Evolutionary conservation across 2,329 filamentous ascomycete genomes (phyloP), one percentile per base, ranked within the genome.

Genomic region (Zymoseptoria ardabiliae): DNA sequence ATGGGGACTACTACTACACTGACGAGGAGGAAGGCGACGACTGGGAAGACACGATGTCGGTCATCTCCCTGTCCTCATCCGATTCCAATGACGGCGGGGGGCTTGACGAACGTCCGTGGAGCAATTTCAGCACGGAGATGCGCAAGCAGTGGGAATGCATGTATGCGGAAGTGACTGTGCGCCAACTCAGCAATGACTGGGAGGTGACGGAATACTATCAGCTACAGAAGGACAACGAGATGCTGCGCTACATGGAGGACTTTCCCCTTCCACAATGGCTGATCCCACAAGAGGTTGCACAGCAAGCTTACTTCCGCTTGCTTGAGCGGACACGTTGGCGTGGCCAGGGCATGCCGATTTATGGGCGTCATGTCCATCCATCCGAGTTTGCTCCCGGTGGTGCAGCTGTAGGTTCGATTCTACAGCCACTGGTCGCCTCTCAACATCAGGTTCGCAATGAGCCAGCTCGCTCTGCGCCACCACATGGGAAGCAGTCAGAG

Each of bases 181-280:
- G 52, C 30, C 61, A 65, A 2, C 54, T 70, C 22, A 45, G 60
- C 30, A 62, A 63, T n/a, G 62, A 54, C 54, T 71, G 66, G 68
- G 61, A 63, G 11, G 41, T 58, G 22, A 71, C 70, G 4, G 70
- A 72, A 54, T 61, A 63, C 20, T 70, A 70, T 55, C 68, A 70
- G 58, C 57, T 55, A 11, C 55, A 65, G 30, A 66, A 69, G 48
- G 69, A 70, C 58, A 54, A 60, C n/a, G 66, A 69, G 54, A 69
- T 70, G 64, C 54, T 67, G 20, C 58, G 59, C 17, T 72, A 72
- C 59, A 35, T 71, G 41, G 54, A 69, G 19, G 65, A 70, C 23
- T 69, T 57, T 51, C 66, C 67, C 10, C 54, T 70, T 10, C n/a
- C 55, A n/a, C 50, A 61, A 13, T 72, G 70, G 70, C 55, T 70